Conservation (phyloP, 106 monocot genomes). For the Phalaenopsis equestris region DNA sequence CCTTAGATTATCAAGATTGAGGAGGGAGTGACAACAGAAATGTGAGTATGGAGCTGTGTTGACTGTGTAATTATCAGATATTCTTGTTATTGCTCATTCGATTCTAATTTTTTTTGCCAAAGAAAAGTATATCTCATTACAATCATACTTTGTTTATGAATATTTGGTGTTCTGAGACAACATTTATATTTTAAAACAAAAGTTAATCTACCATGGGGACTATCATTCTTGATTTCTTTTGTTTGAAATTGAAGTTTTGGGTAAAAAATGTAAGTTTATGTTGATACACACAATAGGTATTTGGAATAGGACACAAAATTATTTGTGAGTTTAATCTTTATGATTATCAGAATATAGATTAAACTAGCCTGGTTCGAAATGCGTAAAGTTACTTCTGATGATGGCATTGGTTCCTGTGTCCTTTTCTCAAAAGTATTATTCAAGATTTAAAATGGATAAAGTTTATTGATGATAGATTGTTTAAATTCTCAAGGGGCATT, state of each 20-base stretch:
- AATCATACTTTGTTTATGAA: background rate
- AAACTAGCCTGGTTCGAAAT: background rate
- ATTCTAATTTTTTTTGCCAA: background rate
- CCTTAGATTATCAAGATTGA: slow-evolving; percentile 81
- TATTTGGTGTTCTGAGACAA: background rate
- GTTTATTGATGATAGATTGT: no score
- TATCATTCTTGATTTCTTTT: background rate
- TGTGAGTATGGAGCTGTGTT: slow-evolving; percentile 41
- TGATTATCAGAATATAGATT: background rate
- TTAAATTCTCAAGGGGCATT: no score
- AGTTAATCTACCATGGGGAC: background rate
- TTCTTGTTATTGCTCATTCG: background rate
- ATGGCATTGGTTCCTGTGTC: background rate
- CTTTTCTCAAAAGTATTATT: background rate
- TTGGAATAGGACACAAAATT: background rate
- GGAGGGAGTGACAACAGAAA: slow-evolving; percentile 79
- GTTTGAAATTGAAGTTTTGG: background rate
- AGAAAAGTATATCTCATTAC: background rate
- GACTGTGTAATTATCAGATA: background rate
- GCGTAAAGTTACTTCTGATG: background rate
- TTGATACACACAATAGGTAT: background rate
- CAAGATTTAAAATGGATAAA: background rate
- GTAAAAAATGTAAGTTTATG: no score
- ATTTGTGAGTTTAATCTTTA: background rate
- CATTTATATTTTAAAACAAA: background rate